Percentiles rank a stretch among this genome's conserved stretches.
phyloP scores from a whole-genome alignment of 345 rosid genomes.

The Rhodomyrtus tomentosa region DNA sequence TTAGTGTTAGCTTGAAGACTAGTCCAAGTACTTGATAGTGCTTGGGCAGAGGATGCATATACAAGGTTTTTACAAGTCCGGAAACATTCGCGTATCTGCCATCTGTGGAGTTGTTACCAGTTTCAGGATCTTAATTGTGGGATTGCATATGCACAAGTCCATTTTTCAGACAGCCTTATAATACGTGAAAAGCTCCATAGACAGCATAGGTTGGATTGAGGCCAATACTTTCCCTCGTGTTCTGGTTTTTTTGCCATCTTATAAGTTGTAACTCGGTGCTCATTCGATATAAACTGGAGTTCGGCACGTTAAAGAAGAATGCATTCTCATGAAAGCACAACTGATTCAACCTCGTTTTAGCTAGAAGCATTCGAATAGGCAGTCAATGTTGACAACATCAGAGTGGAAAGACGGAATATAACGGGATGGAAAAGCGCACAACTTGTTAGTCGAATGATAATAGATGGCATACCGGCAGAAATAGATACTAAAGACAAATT shows the following conservation, averaged over 20 bases:
- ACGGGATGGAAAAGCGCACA: neutral
- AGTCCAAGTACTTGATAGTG: neutral
- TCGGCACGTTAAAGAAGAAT: neutral
- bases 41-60: neutral
- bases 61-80: neutral
- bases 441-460: neutral
- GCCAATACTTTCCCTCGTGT: neutral
- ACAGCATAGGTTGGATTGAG: neutral
- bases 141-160: neutral
- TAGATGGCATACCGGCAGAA: neutral
- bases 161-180: neutral
- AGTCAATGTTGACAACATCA: neutral
- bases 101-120: neutral
- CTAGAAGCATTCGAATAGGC: neutral
- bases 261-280: neutral
- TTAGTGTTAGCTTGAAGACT: neutral
- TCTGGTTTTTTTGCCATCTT: neutral
- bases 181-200: neutral
- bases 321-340: neutral
- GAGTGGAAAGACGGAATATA: neutral
- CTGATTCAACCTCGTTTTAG: neutral
- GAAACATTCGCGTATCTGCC: neutral
- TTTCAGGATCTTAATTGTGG: neutral
- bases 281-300: neutral
- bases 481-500: neutral